Evolutionary conservation across 345 rosid genomes (phyloP).

Genomic region (Eucalyptus pauciflora): DNA sequence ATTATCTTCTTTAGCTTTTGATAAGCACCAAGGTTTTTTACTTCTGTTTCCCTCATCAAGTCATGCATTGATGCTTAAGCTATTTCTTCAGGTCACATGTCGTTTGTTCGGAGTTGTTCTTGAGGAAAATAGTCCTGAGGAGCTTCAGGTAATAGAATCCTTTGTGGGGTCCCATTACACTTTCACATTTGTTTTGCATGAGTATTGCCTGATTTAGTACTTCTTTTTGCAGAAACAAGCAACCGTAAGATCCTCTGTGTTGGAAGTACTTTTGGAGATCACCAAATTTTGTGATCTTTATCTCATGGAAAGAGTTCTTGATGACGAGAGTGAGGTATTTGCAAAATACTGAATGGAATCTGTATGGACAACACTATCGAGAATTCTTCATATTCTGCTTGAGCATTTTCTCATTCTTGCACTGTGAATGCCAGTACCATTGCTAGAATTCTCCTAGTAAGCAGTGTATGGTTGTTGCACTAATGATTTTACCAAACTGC

Average conservation of each 20-base stretch:
- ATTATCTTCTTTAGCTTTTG: background rate
- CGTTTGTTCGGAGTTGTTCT: slow-evolving; percentile 85
- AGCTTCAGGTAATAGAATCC: slow-evolving; percentile 48
- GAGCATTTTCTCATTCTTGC: background rate
- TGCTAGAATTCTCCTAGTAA: background rate
- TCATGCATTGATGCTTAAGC: background rate
- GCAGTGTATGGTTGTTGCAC: background rate
- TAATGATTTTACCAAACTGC: background rate
- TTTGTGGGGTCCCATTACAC: background rate
- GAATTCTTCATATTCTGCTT: background rate
- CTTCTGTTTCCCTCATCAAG: background rate
- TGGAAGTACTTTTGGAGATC: slow-evolving; percentile 92
- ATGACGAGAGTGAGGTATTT: slow-evolving; percentile 77
- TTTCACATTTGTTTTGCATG: background rate
- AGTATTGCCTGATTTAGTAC: background rate
- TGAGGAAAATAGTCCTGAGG: slow-evolving; percentile 85
- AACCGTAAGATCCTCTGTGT: slow-evolving; percentile 76
- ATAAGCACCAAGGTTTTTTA: background rate
- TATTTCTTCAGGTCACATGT: slow-evolving; percentile 59
- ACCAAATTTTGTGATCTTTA: slow-evolving; percentile 87
- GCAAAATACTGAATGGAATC: slow-evolving; percentile 1
- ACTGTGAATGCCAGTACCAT: background rate
- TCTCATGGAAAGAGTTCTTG: slow-evolving; percentile 98
- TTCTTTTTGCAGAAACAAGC: slow-evolving; percentile 57
- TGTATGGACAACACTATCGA: background rate